These are phyloP conservation scores for Calonectria henricotiae DNA, from an alignment of 2,329 filamentous ascomycete species.

Conservation along the genomic window DNA sequence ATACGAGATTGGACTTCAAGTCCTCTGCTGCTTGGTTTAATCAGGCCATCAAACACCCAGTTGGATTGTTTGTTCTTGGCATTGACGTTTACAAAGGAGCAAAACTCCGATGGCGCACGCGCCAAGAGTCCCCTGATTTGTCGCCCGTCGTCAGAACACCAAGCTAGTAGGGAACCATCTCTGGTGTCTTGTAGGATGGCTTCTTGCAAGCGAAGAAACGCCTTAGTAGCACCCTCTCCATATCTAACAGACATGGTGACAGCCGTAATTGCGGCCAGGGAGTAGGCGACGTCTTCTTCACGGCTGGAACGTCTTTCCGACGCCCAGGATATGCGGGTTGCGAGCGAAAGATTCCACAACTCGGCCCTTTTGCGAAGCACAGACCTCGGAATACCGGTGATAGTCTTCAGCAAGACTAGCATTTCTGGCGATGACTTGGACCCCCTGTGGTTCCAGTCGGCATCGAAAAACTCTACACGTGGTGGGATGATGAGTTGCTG, in stretches of 20 bases:
- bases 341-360: background rate
- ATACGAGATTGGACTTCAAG: background rate
- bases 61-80: background rate
- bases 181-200: background rate
- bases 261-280: background rate
- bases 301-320: background rate
- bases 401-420: background rate
- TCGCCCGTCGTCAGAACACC: background rate
- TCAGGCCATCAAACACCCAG: slow-evolving; percentile 1
- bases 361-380: background rate
- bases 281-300: slow-evolving; percentile 11
- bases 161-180: slow-evolving; percentile 16
- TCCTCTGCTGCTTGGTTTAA: background rate
- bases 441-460: background rate
- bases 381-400: background rate
- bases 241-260: background rate
- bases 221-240: slow-evolving; percentile 9
- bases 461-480: slow-evolving; percentile 1
- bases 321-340: slow-evolving; percentile 4
- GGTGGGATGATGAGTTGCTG: background rate
- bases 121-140: background rate
- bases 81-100: background rate
- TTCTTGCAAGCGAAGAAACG: slow-evolving; percentile 17
- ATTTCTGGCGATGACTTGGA: background rate
- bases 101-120: slow-evolving; percentile 10